phyloP scores from a whole-genome alignment of 2,329 filamentous ascomycete species.

The Fusarium sp. region DNA sequence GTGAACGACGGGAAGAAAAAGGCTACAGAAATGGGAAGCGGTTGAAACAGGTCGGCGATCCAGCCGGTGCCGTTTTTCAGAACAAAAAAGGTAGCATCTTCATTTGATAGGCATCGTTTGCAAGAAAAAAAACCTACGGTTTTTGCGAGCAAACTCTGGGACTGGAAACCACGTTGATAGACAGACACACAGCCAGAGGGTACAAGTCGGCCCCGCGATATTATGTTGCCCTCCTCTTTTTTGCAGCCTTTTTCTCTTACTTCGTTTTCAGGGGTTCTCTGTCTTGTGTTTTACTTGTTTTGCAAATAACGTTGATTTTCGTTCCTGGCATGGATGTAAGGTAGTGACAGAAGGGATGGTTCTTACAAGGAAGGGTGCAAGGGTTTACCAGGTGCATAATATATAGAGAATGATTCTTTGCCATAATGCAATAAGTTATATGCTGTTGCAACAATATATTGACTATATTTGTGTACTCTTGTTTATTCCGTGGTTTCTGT shows the following conservation, averaged over 20 bases:
- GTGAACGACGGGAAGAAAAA: slow-evolving; percentile 43
- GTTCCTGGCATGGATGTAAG: slow-evolving; percentile 43
- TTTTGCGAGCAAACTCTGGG: slow-evolving; percentile 42
- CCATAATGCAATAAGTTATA: slow-evolving; percentile 29
- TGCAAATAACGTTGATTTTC: slow-evolving; percentile 35
- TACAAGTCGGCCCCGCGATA: slow-evolving; percentile 41
- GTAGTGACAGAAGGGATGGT: slow-evolving; percentile 41
- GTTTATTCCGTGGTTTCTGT: not conserved
- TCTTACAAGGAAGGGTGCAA: slow-evolving; percentile 41
- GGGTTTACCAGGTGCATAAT: slow-evolving; percentile 47
- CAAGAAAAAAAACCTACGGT: slow-evolving; percentile 37
- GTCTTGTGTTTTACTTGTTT: slow-evolving; percentile 33
- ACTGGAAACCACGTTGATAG: slow-evolving; percentile 45
- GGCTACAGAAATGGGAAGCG: slow-evolving; percentile 46
- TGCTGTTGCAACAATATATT: slow-evolving; percentile 13
- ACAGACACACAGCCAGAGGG: slow-evolving; percentile 48
- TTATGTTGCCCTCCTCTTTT: slow-evolving; percentile 42
- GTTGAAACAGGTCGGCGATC: slow-evolving; percentile 43
- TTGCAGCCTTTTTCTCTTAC: slow-evolving; percentile 41
- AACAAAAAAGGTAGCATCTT: slow-evolving; percentile 43
- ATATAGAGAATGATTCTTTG: slow-evolving; percentile 46
- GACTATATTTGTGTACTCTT: not conserved
- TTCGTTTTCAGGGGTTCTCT: slow-evolving; percentile 38
- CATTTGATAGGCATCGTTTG: slow-evolving; percentile 47
- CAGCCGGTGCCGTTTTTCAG: slow-evolving; percentile 45